Evolutionary conservation across 1,139 yeast genomes (phyloP).

Genomic region (Starmera stellimalicola): DNA sequence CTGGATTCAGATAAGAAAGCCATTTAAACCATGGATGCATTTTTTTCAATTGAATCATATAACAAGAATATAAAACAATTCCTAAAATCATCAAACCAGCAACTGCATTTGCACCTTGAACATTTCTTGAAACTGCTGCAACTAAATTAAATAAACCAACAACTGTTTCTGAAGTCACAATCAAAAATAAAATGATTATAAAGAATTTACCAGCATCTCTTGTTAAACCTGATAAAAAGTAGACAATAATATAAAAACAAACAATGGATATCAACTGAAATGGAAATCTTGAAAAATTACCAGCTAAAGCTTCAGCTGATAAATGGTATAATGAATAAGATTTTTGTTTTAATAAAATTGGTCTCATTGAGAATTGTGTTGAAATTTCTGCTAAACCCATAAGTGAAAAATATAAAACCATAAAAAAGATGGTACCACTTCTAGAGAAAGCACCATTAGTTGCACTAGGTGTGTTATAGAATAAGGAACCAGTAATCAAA

Average conservation of each 20-base stretch:
- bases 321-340: constrained; percentile 49
- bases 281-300: constrained; percentile 37
- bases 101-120: constrained; percentile 43
- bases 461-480: constrained; percentile 19
- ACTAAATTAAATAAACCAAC: constrained; percentile 38
- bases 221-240: constrained; percentile 42
- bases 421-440: constrained; percentile 48
- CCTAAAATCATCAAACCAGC: constrained; percentile 41
- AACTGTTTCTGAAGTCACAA: constrained; percentile 31
- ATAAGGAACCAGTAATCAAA: constrained; percentile 43
- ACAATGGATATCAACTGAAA: constrained; percentile 36
- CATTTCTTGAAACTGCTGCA: constrained; percentile 36
- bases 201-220: constrained; percentile 48
- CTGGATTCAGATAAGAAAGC: constrained; percentile 50
- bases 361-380: constrained; percentile 38
- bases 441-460: constrained; percentile 47
- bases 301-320: constrained; percentile 47
- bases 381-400: constrained; percentile 48
- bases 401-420: constrained; percentile 42
- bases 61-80: constrained; percentile 42
- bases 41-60: constrained; percentile 44
- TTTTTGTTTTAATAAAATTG: constrained; percentile 46
- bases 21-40: constrained; percentile 64
- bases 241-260: constrained; percentile 35
- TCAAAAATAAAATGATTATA: constrained; percentile 36